Conservation (phyloP, 345 rosid genomes). For the Camelina laxa region DNA sequence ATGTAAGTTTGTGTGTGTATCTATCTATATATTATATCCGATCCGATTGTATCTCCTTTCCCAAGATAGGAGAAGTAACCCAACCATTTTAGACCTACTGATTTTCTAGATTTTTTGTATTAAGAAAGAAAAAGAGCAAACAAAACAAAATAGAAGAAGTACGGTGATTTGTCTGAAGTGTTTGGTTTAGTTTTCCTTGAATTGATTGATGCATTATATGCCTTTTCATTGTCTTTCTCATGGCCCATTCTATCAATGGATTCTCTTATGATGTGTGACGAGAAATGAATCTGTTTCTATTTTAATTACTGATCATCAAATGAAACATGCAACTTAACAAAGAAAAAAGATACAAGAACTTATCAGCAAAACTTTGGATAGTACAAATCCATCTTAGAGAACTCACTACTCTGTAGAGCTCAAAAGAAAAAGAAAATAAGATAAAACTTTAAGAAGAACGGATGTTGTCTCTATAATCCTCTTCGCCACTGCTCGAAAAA, state of each 20-base stretch:
- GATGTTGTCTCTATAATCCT: slow-evolving; percentile 59
- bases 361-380: slow-evolving; percentile 41
- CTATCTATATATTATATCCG: slow-evolving; percentile 15
- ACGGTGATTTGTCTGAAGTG: slow-evolving; percentile 28
- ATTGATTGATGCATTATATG: slow-evolving; percentile 2
- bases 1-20: slow-evolving; percentile 57
- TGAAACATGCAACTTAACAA: background rate
- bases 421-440: background rate
- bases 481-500: slow-evolving; percentile 83
- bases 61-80: slow-evolving; percentile 46
- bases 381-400: background rate
- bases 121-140: slow-evolving; percentile 8
- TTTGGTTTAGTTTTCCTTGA: slow-evolving; percentile 40
- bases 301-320: slow-evolving; percentile 12
- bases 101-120: slow-evolving; percentile 39
- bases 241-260: background rate
- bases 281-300: background rate
- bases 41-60: slow-evolving; percentile 42
- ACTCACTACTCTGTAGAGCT: slow-evolving; percentile 28
- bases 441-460: slow-evolving; percentile 48
- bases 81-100: slow-evolving; percentile 43
- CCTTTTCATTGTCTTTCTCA: background rate
- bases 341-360: slow-evolving; percentile 15
- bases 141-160: background rate
- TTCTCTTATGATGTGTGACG: background rate